These are phyloP conservation scores for Xylariaceae sp. DNA, from an alignment of 2,329 filamentous ascomycete species.

Conservation along the genomic window DNA sequence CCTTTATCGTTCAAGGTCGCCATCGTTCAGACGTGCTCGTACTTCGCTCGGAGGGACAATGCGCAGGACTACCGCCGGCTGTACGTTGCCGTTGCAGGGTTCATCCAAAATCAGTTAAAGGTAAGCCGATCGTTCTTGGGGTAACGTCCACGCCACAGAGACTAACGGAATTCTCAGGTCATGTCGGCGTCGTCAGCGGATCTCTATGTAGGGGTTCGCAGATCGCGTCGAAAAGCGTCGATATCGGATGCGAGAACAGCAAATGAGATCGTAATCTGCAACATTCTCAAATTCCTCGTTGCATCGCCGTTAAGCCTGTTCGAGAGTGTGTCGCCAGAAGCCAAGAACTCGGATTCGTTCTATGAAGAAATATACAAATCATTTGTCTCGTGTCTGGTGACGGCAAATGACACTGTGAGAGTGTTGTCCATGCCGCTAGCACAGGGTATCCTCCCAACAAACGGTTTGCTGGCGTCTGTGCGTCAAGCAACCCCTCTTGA, in stretches of 20 bases:
- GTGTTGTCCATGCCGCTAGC: constrained; percentile 44
- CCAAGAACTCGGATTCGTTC: constrained; percentile 34
- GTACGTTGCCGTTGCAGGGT: constrained; percentile 50
- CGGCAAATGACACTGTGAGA: constrained; percentile 46
- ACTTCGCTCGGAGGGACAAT: constrained; percentile 53
- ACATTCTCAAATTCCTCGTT: constrained; percentile 54
- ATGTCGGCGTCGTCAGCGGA: constrained; percentile 38
- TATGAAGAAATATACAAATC: constrained; percentile 46
- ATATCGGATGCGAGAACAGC: constrained; percentile 35
- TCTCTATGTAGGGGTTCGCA: constrained; percentile 37
- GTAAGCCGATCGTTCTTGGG: constrained; percentile 34
- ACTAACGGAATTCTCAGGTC: constrained; percentile 29
- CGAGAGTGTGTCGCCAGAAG: constrained; percentile 35
- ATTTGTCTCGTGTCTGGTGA: constrained; percentile 51
- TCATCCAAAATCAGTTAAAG: constrained; percentile 53
- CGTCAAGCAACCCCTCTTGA: constrained; percentile 35
- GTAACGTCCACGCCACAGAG: neutral
- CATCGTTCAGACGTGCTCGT: constrained; percentile 56
- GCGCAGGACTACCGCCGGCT: constrained; percentile 48
- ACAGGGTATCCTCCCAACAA: constrained; percentile 42
- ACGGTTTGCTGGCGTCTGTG: constrained; percentile 34
- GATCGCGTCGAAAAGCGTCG: constrained; percentile 37
- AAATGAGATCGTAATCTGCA: constrained; percentile 42
- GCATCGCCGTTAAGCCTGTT: constrained; percentile 48
- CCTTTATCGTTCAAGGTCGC: constrained; percentile 58